Percentiles rank a stretch among this genome's conserved stretches.
Conservation (phyloP, 2,329 filamentous ascomycete genomes). For the Cyphellophora attinorum region DNA sequence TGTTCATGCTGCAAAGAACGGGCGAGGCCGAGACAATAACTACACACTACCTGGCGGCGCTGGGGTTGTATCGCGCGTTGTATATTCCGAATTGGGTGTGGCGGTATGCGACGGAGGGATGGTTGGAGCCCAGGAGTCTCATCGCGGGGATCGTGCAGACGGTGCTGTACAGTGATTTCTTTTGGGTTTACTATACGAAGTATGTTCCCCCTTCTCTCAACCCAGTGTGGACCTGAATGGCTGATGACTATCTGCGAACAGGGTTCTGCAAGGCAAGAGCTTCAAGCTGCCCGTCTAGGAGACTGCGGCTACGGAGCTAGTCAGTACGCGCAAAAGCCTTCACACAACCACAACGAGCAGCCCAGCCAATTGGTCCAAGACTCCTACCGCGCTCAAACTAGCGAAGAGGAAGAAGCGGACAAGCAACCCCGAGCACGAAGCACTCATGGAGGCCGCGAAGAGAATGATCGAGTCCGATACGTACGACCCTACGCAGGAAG, state of each 20-base stretch:
- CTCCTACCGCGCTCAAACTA: no score
- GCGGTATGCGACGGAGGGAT: constrained; percentile 69
- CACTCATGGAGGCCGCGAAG: no score
- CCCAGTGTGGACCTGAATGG: not conserved
- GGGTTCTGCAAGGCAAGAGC: constrained; percentile 75
- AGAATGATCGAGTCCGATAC: no score
- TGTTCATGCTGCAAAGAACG: constrained; percentile 96
- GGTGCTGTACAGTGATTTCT: constrained; percentile 94
- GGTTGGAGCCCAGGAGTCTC: constrained; percentile 80
- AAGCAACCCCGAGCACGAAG: no score
- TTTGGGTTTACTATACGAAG: constrained; percentile 99
- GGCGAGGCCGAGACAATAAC: constrained; percentile 99
- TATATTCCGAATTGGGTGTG: constrained; percentile 99
- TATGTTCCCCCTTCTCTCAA: constrained; percentile 29
- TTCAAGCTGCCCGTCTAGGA: constrained; percentile 72
- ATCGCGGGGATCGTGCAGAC: constrained; percentile 88
- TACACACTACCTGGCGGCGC: constrained; percentile 90
- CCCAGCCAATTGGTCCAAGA: no score
- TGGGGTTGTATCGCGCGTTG: constrained; percentile 81
- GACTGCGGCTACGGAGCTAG: no score
- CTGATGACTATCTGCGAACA: constrained; percentile 20
- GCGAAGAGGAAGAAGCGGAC: no score
- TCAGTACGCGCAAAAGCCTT: no score
- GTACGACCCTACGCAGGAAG: no score
- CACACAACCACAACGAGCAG: no score